phyloP scores from a whole-genome alignment of 192 early-diverging fungal species.

The Pilaira anomala region DNA sequence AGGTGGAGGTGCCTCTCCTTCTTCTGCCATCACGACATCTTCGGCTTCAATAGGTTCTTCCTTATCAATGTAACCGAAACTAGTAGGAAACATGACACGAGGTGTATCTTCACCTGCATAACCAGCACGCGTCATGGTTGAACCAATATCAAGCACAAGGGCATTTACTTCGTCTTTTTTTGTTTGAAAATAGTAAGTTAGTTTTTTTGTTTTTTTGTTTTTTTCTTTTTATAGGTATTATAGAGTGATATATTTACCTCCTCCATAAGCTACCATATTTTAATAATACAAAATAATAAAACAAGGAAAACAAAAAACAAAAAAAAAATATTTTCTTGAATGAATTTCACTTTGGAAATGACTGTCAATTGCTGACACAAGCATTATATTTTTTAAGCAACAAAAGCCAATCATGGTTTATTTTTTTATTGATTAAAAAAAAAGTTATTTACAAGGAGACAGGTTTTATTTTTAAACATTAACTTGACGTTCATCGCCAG shows the following conservation, averaged over 20 bases:
- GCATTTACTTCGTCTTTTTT: conserved; percentile 86
- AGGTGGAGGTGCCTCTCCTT: neutral
- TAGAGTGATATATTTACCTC: conserved; percentile 1
- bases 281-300: neutral
- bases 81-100: conserved; percentile 80
- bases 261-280: conserved; percentile 10
- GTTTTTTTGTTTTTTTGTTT: neutral
- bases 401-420: no score
- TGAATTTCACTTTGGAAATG: no score
- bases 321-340: neutral
- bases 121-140: conserved; percentile 83
- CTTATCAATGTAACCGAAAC: conserved; percentile 64
- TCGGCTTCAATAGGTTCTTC: conserved; percentile 25
- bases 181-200: neutral
- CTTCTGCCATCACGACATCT: conserved; percentile 39
- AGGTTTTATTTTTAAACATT: conserved; percentile 20
- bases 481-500: conserved; percentile 16
- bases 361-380: no score
- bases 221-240: neutral
- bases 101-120: conserved; percentile 98
- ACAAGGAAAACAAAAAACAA: neutral
- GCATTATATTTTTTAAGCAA: no score
- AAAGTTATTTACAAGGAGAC: no score
- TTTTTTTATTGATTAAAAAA: no score
- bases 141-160: conserved; percentile 90